These are phyloP conservation scores for Penicillium parvum DNA, from an alignment of 495 filamentous ascomycete species.

Conservation along the genomic window DNA sequence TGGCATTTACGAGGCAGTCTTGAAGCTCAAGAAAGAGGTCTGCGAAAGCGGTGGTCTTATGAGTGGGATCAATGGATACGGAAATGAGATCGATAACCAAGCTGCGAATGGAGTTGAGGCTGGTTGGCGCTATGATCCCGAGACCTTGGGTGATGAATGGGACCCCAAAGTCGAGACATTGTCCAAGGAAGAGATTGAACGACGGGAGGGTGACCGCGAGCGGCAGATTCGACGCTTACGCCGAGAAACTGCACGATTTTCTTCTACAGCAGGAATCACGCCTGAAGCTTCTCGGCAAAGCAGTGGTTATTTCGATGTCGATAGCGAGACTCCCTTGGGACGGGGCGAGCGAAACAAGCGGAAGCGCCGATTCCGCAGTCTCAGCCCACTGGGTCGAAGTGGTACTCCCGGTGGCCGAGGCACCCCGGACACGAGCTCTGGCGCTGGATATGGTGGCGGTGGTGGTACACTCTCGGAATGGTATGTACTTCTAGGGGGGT, in stretches of 20 bases:
- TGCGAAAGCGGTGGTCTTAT: conserved; percentile 83
- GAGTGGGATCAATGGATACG: conserved; percentile 62
- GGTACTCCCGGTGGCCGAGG: conserved; percentile 68
- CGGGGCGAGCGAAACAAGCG: conserved; percentile 88
- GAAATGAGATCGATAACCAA: conserved; percentile 82
- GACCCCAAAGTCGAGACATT: conserved; percentile 87
- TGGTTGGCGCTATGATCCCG: conserved; percentile 92
- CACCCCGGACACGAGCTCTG: conserved; percentile 67
- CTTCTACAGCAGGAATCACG: conserved; percentile 71
- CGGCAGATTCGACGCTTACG: conserved; percentile 80
- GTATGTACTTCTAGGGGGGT: conserved; percentile 40
- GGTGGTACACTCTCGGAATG: conserved; percentile 70
- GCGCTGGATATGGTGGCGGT: conserved; percentile 59
- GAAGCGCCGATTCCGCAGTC: conserved; percentile 84
- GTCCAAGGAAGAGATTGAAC: conserved; percentile 95
- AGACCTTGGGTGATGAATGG: conserved; percentile 87
- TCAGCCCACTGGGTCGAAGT: conserved; percentile 66
- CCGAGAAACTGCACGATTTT: conserved; percentile 89
- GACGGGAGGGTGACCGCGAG: conserved; percentile 91
- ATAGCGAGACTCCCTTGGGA: conserved; percentile 66
- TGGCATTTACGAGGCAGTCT: conserved; percentile 92
- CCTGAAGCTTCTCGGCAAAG: conserved; percentile 56
- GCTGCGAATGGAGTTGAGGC: conserved; percentile 72
- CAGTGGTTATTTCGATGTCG: conserved; percentile 58
- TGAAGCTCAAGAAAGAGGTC: conserved; percentile 92